Base-by-base conservation (phyloP, 2,329 filamentous ascomycete genomes). In the Westerdykella ornata region DNA sequence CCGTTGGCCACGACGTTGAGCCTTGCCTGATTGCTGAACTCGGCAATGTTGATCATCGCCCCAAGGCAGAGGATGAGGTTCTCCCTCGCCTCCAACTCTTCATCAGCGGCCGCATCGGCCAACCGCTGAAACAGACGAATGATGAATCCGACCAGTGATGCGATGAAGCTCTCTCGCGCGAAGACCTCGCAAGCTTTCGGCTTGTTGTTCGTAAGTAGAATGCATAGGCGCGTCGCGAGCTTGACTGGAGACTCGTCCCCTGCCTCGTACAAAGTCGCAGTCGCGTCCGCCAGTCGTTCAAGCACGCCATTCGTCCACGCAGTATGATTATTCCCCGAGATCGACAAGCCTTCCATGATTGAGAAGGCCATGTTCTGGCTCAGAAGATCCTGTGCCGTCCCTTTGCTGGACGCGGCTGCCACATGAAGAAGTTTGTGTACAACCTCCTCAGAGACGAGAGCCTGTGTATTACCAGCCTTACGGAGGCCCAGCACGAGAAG, bases 121-220 rank as follows among this genome's bases (percentile, higher is more conserved):
- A 62, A 66, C 12, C 51, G 52, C n/a, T 8, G 8, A 33, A 33
- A 33, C n/a, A 17, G 8, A 4, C 53, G 38, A 17, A 54, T 48
- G 30, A 67, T 62, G 6, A 54, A 59, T 3, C 32, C 39, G 12
- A 61, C 32, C 3, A 74, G 51, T 22, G 60, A 52, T 14, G 63
- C 63, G 5, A 79, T 72, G 18, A 84, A 73, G 1, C 71, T 68
- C 2, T 43, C 65, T 54, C 30, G 69, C 59, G 83, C 76, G 54
- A 94, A 88, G 3, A 78, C 70, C 20, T 78, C 75, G 31, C 85
- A 88, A 11, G 86, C 80, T 12, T 72, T 70, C 0, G 76, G 68
- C 46, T 85, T 85, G 52, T 88, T 86, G 68, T 95, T 95, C 7
- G 88, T 92, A 37, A 89, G 75, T 55, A 94, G 94, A 48, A 95